Conservation (phyloP, 225 moss, liverwort and hornwort genomes). For the Polytrichum commune region DNA sequence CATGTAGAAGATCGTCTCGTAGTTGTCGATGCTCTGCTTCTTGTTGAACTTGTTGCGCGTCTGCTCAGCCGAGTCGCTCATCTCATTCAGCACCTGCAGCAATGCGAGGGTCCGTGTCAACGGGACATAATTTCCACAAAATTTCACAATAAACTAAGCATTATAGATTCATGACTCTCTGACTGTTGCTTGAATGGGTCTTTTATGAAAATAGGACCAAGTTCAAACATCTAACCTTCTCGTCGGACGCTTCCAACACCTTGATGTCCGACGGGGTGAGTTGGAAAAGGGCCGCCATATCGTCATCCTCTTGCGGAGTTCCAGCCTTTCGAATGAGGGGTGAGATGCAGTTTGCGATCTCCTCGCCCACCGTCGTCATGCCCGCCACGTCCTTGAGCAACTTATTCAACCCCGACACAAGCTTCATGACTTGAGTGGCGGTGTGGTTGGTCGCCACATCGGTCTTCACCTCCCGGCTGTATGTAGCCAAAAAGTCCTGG, state of each 20-base stretch:
- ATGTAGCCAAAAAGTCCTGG: background rate
- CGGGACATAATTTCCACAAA: no score
- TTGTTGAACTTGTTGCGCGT: background rate
- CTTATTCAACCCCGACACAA: background rate
- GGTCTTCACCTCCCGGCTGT: background rate
- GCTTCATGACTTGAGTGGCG: background rate
- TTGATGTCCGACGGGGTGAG: background rate
- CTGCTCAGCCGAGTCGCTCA: background rate
- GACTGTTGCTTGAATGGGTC: no score
- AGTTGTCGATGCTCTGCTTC: background rate
- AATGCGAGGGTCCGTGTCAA: no score
- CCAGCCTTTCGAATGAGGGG: background rate
- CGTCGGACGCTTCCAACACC: background rate
- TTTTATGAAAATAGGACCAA: no score
- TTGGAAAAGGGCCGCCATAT: background rate
- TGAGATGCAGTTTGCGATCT: background rate
- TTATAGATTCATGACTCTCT: no score
- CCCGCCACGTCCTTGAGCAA: background rate
- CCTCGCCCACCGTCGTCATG: background rate
- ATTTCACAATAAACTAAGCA: no score
- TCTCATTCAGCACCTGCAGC: background rate
- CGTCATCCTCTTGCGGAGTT: background rate
- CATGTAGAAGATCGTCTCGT: constrained; percentile 9
- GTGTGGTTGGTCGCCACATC: background rate
- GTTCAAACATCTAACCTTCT: background rate